Percentiles rank a stretch among this genome's conserved stretches.
Conservation (phyloP, 495 filamentous ascomycete genomes). For the Aspergillus nidulans region DNA sequence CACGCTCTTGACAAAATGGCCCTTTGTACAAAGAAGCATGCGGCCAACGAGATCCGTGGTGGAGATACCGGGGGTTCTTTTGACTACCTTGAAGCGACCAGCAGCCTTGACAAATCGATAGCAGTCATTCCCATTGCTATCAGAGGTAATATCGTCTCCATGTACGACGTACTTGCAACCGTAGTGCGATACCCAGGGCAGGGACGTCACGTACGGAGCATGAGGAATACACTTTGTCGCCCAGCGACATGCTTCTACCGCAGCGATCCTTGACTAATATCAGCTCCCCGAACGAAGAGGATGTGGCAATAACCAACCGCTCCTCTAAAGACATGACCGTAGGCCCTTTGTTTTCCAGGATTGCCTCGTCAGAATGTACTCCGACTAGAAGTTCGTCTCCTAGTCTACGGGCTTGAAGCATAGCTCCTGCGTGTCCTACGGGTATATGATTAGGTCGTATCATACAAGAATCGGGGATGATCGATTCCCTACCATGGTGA, state of each 20-base stretch:
- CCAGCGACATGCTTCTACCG: conserved; percentile 94
- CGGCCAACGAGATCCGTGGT: conserved; percentile 96
- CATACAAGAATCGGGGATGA: neutral
- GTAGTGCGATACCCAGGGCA: conserved; percentile 91
- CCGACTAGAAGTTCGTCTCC: conserved; percentile 86
- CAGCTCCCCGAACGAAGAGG: conserved; percentile 17
- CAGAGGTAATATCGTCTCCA: conserved; percentile 84
- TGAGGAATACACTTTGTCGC: conserved; percentile 73
- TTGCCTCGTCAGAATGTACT: conserved; percentile 90
- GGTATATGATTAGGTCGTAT: conserved; percentile 13
- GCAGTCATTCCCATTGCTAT: conserved; percentile 84
- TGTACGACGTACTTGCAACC: conserved; percentile 91
- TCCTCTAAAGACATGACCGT: conserved; percentile 94
- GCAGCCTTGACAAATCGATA: conserved; percentile 95
- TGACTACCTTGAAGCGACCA: conserved; percentile 87
- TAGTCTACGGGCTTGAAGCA: conserved; percentile 85
- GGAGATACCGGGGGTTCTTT: conserved; percentile 92
- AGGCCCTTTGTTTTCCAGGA: conserved; percentile 93
- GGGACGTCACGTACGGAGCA: conserved; percentile 91
- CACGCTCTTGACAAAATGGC: conserved; percentile 79
- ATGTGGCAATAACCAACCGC: conserved; percentile 49
- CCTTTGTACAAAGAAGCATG: conserved; percentile 90
- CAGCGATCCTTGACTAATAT: conserved; percentile 53
- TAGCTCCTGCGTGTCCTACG: conserved; percentile 88
- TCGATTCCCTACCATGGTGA: conserved; percentile 69